Evolutionary conservation across 805 yeast species (phyloP), one percentile per base, ranked within the genome.

Genomic region (Teunomyces gatunensis): DNA sequence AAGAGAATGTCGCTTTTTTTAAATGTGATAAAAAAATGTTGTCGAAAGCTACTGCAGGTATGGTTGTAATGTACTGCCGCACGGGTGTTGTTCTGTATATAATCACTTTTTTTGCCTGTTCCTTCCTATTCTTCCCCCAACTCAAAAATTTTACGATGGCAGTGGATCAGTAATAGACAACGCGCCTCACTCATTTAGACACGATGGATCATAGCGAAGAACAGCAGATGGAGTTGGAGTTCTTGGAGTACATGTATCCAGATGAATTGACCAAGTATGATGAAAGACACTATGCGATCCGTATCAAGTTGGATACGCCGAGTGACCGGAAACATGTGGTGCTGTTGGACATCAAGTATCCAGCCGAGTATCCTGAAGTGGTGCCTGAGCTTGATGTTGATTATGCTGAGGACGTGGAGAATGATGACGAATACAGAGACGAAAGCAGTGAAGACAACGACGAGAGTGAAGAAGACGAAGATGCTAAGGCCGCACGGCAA

Each of bases 231-330:
- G 99, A 92, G 65, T 64, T 94, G 40, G 97, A 91, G 65, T 90
- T 94, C 45, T 77, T 92, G 48, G 84, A 88, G 61, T 84, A 95
- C 13, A 92, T 92, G 47, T 92, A 94, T 63, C 99, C 98, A 5
- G 97, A 92, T 61, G 99, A 92, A 64, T 68, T 89, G 28, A 68
- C 62, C n/a, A 58, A 71, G 7, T 56, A 74, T 30, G 60, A 78
- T 1, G 78, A 77, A 17, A 65, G 72, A 5, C 74, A 74, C 32
- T 87, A 81, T 61, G 73, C 80, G 37, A 77, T 92, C 30, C 71
- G 71, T 43, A 55, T 89, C n/a, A 58, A 62, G 17, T 71, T 91
- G 40, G 97, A 92, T 54, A 83, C 92, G 2, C 74, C 77, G 4
- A 75, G 89, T 6, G 81, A 76, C 20, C 71, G 81, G 36, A 71